Base-by-base conservation (phyloP, 306 rosid species). In the Cajanus cajan region DNA sequence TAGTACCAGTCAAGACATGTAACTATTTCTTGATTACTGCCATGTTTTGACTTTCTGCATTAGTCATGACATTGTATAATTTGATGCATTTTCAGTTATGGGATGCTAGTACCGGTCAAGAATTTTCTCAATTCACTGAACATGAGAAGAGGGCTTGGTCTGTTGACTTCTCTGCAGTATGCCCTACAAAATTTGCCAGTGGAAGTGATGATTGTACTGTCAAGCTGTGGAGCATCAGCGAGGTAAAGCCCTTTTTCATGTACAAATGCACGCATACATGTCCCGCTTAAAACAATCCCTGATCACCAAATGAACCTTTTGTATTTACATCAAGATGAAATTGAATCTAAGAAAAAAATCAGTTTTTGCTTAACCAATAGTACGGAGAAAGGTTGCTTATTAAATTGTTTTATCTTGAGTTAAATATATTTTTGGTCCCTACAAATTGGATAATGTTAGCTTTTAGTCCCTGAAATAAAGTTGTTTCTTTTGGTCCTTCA, bases 141-240 rank as follows among this genome's bases (percentile, higher is more conserved):
- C 98, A 94, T 73, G 89, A 67, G 72, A 90, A 68, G 82, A 92
- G 94, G 91, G 98, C 97, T 43, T 92, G 98, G 98, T 94, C 97
- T 39, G 93, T 94, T 64, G 98, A 94, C 86, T 94, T 94, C 78
- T 90, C 97, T 74, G 86, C 21, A 21, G 92, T 89, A 18, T 82
- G 86, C 85, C 98, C 98, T n/a, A 92, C 95, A 69, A 94, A 90
- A 74, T 86, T 94, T 74, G 98, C 97, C 82, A 94, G 95, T 80
- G 97, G 97, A 77, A 90, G 97, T 80, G 97, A 94, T 88, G 98
- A 94, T 78, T 88, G 92, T 84, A 68, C 89, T 57, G 97, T 94
- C 70, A 92, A 92, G 80, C 78, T 94, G 82, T 94, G 98, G 98
- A 90, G 88, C 79, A 89, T 94, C 78, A 92, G 78, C 51, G 98